Evolutionary conservation across 2,329 filamentous ascomycete species (phyloP), one percentile per base, ranked within the genome.

Genomic region (Clonostachys sp.): DNA sequence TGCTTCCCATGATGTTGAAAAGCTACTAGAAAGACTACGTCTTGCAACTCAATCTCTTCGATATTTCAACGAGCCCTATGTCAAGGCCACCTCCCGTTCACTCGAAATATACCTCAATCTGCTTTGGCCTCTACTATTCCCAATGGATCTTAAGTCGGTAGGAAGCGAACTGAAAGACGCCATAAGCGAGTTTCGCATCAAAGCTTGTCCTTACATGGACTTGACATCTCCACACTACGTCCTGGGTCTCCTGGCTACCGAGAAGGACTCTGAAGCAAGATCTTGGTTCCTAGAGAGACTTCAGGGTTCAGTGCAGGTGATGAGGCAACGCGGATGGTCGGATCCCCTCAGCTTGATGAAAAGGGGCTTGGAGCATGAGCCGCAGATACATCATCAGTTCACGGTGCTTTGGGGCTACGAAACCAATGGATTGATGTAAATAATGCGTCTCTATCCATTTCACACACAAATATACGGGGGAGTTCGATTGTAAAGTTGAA

Each of bases 191-290:
- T 24, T 34, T 3, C 35, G 41, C 2, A 16, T 30, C 12, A 18
- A 33, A 30, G 41, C 41, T 10, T 51, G 49, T 20, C 41, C 35
- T 10, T 51, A 44, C 38, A 44, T 51, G 44, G 49, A 51, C 35
- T 16, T 51, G 12, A 44, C 49, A n/a, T 51, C 49, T 2, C 48
- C 44, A 20, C 46, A 39, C 18, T 16, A 48, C 46, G 42, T 51
- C 8, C 12, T 51, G 5, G 49, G 49, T 1, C 46, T 46, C n/a
- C 13, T 46, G 12, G 41, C 30, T 34, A 36, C 49, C 9, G 41
- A 18, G 3, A 17, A 33, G 5, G 49, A 41, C 17, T 51, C 49
- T 5, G 12, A 44, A 44, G 34, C 46, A 14, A 46, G 44, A 16
- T 30, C 24, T 5, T 51, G 49, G 49, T 51, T 51, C 18, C 18